These are phyloP conservation scores for Pythium oligandrum DNA, from an alignment of 352 stramenopile species.

Conservation along the genomic window DNA sequence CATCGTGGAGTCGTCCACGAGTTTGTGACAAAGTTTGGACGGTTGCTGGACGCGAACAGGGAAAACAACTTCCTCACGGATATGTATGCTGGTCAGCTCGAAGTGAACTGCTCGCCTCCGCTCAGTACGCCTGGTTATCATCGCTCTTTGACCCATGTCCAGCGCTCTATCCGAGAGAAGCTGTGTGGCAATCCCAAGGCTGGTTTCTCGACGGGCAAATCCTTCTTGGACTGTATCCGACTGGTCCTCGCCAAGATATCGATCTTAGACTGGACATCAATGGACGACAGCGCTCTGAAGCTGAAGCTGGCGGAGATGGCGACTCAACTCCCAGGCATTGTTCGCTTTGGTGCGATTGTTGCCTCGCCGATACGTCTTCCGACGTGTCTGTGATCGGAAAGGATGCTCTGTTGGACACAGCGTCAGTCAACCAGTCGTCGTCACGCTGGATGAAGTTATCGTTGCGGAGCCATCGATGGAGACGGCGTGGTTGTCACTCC, in stretches of 20 bases:
- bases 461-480: slow-evolving; percentile 24
- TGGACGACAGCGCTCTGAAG: slow-evolving; percentile 45
- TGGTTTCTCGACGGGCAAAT: slow-evolving; percentile 32
- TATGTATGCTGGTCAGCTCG: slow-evolving; percentile 56
- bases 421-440: slow-evolving; percentile 24
- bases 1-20: slow-evolving; percentile 36
- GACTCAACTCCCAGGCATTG: slow-evolving; percentile 34
- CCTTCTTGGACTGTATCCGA: slow-evolving; percentile 65
- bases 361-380: slow-evolving; percentile 11
- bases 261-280: slow-evolving; percentile 70
- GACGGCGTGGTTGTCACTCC: slow-evolving; percentile 29
- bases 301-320: slow-evolving; percentile 52
- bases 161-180: slow-evolving; percentile 26
- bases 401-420: slow-evolving; percentile 24
- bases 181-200: slow-evolving; percentile 17
- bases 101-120: slow-evolving; percentile 65
- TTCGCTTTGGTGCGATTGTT: slow-evolving; percentile 41
- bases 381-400: slow-evolving; percentile 11
- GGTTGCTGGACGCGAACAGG: slow-evolving; percentile 37
- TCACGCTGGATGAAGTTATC: slow-evolving; percentile 25
- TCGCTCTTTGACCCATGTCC: slow-evolving; percentile 37
- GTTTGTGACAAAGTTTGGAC: slow-evolving; percentile 50
- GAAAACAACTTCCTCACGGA: slow-evolving; percentile 60
- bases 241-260: slow-evolving; percentile 70
- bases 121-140: slow-evolving; percentile 66